phyloP scores from a whole-genome alignment of 257 asterid genomes.

The Przewalskia tangutica region DNA sequence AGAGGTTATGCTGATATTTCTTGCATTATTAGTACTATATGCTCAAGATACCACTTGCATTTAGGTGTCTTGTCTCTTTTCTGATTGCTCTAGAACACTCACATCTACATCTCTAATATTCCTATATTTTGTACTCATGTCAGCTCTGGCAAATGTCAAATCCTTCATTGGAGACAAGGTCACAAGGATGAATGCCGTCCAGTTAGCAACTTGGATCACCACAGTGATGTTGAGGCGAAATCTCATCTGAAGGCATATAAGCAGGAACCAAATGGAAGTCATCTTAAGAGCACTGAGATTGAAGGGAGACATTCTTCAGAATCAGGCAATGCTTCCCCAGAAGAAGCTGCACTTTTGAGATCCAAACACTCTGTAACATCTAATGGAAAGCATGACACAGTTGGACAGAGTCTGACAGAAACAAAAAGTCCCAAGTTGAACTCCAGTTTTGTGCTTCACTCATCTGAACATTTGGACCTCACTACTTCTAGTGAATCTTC shows the following conservation, averaged over 20 bases:
- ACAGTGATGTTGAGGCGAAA: constrained; percentile 16
- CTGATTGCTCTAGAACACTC: neutral
- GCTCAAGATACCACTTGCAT: neutral
- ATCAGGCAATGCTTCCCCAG: constrained; percentile 20
- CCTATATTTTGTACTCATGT: neutral
- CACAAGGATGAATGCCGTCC: constrained; percentile 76
- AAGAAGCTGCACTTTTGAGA: constrained; percentile 12
- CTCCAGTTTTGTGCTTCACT: constrained; percentile 6
- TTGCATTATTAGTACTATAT: neutral
- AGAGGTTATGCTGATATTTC: neutral
- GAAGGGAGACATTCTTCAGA: constrained; percentile 19
- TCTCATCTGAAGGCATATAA: constrained; percentile 18
- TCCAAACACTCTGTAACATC: constrained; percentile 14
- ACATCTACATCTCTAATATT: neutral
- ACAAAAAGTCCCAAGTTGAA: constrained; percentile 4
- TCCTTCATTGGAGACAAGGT: constrained; percentile 78
- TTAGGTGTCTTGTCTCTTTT: neutral
- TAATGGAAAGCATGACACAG: constrained; percentile 10
- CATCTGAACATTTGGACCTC: constrained; percentile 22
- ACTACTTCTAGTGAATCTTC: constrained; percentile 15
- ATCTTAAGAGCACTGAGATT: constrained; percentile 13
- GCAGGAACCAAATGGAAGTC: constrained; percentile 22
- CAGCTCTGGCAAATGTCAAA: constrained; percentile 83
- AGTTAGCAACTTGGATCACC: constrained; percentile 15
- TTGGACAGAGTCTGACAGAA: constrained; percentile 10